Conservation (phyloP, 345 rosid species). For the Sapria himalayana region DNA sequence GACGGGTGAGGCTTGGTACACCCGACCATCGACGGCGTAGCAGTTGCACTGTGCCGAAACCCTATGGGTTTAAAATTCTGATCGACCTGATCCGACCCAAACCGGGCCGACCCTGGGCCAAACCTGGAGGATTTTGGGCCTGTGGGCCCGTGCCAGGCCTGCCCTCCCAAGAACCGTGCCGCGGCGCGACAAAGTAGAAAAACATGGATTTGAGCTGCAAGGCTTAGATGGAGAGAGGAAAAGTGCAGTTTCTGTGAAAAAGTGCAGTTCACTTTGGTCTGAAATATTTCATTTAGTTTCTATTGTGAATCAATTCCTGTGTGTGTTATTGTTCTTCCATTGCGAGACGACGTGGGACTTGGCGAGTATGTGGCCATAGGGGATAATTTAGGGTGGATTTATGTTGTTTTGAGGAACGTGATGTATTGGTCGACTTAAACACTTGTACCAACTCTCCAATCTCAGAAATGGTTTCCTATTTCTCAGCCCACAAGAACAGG, state of each 20-base stretch:
- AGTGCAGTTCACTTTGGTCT: slow-evolving; percentile 65
- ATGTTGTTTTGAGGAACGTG: slow-evolving; percentile 56
- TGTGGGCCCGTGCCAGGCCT: too few relatives aligned
- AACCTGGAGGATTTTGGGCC: too few relatives aligned
- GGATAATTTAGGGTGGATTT: slow-evolving; percentile 55
- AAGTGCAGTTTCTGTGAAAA: slow-evolving; percentile 31
- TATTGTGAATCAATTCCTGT: slow-evolving; percentile 64
- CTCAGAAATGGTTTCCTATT: slow-evolving; percentile 52
- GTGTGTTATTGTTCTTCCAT: slow-evolving; percentile 54
- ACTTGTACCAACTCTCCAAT: slow-evolving; percentile 36
- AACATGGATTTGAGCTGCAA: too few relatives aligned
- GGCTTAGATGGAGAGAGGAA: slow-evolving; percentile 25
- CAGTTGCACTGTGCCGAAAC: too few relatives aligned
- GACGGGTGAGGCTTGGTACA: too few relatives aligned
- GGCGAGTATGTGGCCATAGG: slow-evolving; percentile 82
- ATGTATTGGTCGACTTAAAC: slow-evolving; percentile 41
- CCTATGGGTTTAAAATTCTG: too few relatives aligned
- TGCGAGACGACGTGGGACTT: slow-evolving; percentile 56
- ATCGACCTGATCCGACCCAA: too few relatives aligned
- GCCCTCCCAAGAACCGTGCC: too few relatives aligned
- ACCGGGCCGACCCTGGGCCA: too few relatives aligned
- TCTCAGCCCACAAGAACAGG: slow-evolving; percentile 59
- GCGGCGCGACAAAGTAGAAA: too few relatives aligned
- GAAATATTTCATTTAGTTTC: slow-evolving; percentile 74
- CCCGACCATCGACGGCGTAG: too few relatives aligned